Evolutionary conservation across 192 early-diverging fungal genomes (phyloP).

Genomic region (Backusella sp.): DNA sequence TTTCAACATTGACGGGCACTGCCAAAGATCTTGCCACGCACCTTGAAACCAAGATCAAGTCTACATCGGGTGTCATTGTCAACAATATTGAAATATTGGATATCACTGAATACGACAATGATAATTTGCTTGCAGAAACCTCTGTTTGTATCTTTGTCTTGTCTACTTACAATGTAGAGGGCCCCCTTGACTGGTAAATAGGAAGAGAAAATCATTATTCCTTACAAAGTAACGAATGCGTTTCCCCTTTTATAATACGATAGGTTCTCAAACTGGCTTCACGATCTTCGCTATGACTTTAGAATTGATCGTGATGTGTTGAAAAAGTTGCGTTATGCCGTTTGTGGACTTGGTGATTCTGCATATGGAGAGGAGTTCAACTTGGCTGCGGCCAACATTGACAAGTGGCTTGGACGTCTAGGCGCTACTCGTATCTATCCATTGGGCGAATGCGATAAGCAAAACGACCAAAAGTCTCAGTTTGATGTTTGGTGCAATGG

Average conservation of each 20-base stretch:
- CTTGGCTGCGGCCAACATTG: constrained; percentile 51
- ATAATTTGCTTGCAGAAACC: constrained; percentile 56
- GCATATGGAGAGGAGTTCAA: constrained; percentile 64
- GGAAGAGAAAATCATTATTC: not conserved
- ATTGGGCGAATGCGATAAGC: constrained; percentile 62
- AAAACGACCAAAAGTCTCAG: constrained; percentile 28
- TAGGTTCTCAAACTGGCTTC: constrained; percentile 61
- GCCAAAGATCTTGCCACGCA: constrained; percentile 48
- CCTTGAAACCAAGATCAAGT: constrained; percentile 33
- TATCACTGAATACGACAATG: constrained; percentile 64
- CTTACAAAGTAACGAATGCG: not conserved
- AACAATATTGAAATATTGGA: constrained; percentile 44
- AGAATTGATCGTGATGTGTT: constrained; percentile 55
- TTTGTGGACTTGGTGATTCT: constrained; percentile 73
- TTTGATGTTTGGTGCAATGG: constrained; percentile 26
- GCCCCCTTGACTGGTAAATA: constrained; percentile 60
- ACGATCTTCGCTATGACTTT: constrained; percentile 60
- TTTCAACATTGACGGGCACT: constrained; percentile 55
- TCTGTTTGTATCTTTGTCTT: constrained; percentile 60
- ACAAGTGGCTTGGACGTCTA: constrained; percentile 60
- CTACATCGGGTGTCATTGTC: constrained; percentile 24
- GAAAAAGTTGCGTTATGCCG: constrained; percentile 55
- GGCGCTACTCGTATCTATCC: constrained; percentile 61
- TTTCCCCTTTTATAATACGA: not conserved
- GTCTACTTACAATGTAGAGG: constrained; percentile 66